Conservation (phyloP, 306 rosid genomes). For the Casuarina cunninghamiana region DNA sequence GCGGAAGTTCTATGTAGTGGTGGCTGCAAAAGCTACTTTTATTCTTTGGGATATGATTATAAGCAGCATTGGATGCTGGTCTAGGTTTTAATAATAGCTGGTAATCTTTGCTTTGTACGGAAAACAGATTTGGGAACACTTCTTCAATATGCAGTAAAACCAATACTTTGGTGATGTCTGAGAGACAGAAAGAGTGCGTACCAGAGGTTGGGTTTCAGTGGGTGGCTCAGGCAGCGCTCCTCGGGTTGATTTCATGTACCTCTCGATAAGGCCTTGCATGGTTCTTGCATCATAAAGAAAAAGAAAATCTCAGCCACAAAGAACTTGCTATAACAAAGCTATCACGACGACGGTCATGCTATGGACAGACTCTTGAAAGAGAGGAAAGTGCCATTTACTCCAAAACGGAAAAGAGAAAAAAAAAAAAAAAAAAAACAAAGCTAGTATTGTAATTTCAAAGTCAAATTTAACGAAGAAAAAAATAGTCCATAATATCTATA, state of each 20-base stretch:
- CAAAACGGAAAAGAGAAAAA: not conserved
- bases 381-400: not conserved
- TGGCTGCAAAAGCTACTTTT: not conserved
- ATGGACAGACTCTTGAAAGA: not conserved
- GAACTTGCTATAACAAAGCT: not conserved
- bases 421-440: not conserved
- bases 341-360: not conserved
- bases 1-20: not conserved
- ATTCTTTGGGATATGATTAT: constrained; percentile 9
- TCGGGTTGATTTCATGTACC: constrained; percentile 60
- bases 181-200: constrained; percentile 10
- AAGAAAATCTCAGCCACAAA: not conserved
- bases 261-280: constrained; percentile 86
- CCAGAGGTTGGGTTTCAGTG: constrained; percentile 46
- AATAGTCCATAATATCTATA: no score
- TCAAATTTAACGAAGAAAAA: not conserved
- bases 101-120: not conserved
- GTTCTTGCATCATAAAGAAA: constrained; percentile 43
- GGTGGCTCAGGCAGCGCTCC: constrained; percentile 50
- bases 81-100: constrained; percentile 4
- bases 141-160: not conserved
- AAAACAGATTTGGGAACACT: not conserved
- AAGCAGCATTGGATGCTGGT: constrained; percentile 34
- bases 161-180: not conserved
- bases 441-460: not conserved